Percentiles rank a stretch among this genome's conserved stretches.
Evolutionary conservation across 2,329 filamentous ascomycete species (phyloP).

Genomic region (Hirsutella minnesotensis): DNA sequence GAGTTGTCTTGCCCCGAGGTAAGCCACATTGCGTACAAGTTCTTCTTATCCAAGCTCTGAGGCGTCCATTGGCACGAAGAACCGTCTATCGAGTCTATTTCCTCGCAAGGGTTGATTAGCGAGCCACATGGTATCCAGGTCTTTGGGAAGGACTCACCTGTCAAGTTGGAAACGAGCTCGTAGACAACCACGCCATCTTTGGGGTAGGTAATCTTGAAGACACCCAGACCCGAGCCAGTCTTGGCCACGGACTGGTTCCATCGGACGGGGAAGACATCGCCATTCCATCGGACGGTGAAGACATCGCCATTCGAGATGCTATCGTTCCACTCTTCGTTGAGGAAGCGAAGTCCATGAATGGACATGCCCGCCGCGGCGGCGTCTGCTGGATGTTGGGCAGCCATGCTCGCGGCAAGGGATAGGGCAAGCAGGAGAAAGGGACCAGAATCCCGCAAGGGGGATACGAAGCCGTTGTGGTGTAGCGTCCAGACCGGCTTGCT

Average conservation of each 20-base stretch:
- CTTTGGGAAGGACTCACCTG: too few species aligned
- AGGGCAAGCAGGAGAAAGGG: neutral
- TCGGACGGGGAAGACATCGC: slow-evolving; percentile 13
- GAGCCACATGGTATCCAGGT: too few species aligned
- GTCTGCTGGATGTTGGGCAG: slow-evolving; percentile 6
- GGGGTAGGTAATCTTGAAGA: slow-evolving; percentile 20
- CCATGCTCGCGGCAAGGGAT: slow-evolving; percentile 7
- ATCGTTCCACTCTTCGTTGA: slow-evolving; percentile 21
- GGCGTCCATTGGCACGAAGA: slow-evolving; percentile 17
- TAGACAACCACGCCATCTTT: slow-evolving; percentile 16
- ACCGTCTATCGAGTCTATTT: slow-evolving; percentile 13
- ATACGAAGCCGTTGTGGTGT: slow-evolving; percentile 1
- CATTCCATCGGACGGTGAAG: slow-evolving; percentile 17
- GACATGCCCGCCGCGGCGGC: slow-evolving; percentile 6
- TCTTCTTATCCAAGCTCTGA: slow-evolving; percentile 10
- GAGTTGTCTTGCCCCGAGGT: slow-evolving; percentile 8
- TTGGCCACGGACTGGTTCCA: slow-evolving; percentile 18
- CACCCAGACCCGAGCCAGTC: slow-evolving; percentile 11
- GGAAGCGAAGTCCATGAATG: slow-evolving; percentile 17
- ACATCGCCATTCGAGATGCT: slow-evolving; percentile 18
- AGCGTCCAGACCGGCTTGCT: neutral
- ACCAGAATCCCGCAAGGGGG: slow-evolving; percentile 1
- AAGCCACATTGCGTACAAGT: slow-evolving; percentile 18
- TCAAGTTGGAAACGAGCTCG: slow-evolving; percentile 17
- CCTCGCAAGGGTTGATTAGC: neutral